These are phyloP conservation scores for Rhizopogon vulgaris DNA, from an alignment of 768 basidiomycete species.

Conservation along the genomic window DNA sequence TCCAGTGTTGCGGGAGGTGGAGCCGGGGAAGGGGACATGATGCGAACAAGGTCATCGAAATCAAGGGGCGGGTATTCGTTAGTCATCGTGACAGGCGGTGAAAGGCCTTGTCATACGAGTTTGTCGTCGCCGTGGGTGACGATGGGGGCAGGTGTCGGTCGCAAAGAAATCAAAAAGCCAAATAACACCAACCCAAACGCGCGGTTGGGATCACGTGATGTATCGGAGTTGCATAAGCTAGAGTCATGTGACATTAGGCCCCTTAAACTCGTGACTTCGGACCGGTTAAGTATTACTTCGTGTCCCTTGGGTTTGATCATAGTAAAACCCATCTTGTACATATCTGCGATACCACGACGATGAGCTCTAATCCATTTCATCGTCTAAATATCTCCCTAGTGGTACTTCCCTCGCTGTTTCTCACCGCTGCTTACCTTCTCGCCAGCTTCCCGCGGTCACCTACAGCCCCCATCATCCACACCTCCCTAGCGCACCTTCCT, in stretches of 20 bases:
- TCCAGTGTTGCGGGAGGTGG: conserved; percentile 16
- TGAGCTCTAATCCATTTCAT: conserved; percentile 9
- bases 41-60: conserved; percentile 51
- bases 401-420: conserved; percentile 52
- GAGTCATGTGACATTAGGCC: conserved; percentile 16
- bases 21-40: conserved; percentile 45
- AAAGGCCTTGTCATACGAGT: conserved; percentile 1
- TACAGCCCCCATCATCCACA: conserved; percentile 39
- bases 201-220: conserved; percentile 27
- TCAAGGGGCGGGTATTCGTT: conserved; percentile 36
- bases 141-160: conserved; percentile 8
- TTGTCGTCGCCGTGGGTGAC: conserved; percentile 5
- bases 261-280: background rate
- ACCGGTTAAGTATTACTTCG: background rate
- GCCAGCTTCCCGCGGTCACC: conserved; percentile 63
- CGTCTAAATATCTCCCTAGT: conserved; percentile 38
- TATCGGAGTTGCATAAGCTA: conserved; percentile 13
- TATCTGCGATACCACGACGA: conserved; percentile 3
- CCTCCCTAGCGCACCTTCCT: conserved; percentile 59
- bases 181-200: conserved; percentile 33
- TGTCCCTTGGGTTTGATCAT: too few relatives aligned
- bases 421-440: conserved; percentile 53
- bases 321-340: background rate
- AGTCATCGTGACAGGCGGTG: conserved; percentile 18
- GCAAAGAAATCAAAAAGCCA: conserved; percentile 25